Evolutionary conservation across 257 asterid species (phyloP).

Genomic region (Primulina huaijiensis): DNA sequence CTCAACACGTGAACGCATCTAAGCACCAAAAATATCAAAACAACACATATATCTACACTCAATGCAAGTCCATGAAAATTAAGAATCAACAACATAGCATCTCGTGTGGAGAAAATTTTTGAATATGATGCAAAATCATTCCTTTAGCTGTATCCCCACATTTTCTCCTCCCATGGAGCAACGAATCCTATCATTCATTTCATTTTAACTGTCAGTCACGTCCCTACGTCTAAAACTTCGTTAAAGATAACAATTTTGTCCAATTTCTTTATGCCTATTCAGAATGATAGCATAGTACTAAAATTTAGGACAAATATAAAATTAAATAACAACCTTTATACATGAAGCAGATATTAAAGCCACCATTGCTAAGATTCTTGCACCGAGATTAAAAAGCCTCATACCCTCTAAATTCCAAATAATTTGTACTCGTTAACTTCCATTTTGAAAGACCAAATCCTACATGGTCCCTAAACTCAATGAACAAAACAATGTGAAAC

Average conservation of each 20-base stretch:
- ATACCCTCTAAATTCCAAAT: conserved; percentile 1
- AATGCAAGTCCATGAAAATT: neutral
- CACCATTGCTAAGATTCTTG: neutral
- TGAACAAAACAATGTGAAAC: neutral
- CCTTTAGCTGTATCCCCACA: neutral
- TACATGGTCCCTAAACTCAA: conserved; percentile 12
- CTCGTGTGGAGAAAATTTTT: neutral
- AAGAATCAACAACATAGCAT: neutral
- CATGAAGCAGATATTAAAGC: neutral
- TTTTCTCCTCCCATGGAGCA: neutral
- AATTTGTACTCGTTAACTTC: neutral
- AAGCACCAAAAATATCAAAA: conserved; percentile 25
- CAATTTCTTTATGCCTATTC: neutral
- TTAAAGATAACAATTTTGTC: conserved; percentile 1
- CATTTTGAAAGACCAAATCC: neutral
- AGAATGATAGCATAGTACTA: conserved; percentile 7
- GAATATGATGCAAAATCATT: conserved; percentile 7
- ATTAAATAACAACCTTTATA: neutral
- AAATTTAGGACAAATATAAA: neutral
- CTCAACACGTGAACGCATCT: conserved; percentile 61
- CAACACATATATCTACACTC: neutral
- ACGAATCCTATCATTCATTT: neutral
- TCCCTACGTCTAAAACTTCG: neutral
- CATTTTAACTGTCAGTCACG: neutral
- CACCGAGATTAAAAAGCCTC: neutral